Conservation (phyloP, 345 rosid genomes). For the Erucastrum elatum region DNA sequence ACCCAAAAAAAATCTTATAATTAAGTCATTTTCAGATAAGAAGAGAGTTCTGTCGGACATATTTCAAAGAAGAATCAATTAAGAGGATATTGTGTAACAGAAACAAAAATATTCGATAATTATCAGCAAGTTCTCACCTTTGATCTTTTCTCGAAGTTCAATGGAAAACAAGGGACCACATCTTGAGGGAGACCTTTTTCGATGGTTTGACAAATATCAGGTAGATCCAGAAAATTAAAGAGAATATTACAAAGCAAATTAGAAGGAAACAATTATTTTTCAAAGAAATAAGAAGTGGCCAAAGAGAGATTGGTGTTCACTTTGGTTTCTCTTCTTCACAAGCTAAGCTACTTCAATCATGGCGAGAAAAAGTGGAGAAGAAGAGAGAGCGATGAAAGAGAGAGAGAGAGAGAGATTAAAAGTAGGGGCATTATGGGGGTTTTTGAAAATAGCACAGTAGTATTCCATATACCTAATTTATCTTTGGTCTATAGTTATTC, state of each 20-base stretch:
- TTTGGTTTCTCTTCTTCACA: too few species aligned
- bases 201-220: slow-evolving; percentile 4
- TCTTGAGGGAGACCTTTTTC: slow-evolving; percentile 10
- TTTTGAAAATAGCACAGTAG: too few species aligned
- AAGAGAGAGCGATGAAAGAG: too few species aligned
- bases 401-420: too few species aligned
- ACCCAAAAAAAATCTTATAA: too few species aligned
- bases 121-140: slow-evolving; percentile 48
- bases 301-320: too few species aligned
- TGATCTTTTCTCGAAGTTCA: slow-evolving; percentile 9
- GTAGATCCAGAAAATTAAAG: slow-evolving; percentile 50
- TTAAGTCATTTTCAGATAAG: too few species aligned
- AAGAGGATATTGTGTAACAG: background rate
- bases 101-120: background rate
- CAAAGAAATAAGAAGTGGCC: slow-evolving; percentile 13
- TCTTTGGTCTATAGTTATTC: too few species aligned
- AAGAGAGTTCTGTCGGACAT: slow-evolving; percentile 17
- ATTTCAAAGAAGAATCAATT: slow-evolving; percentile 22
- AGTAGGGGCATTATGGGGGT: too few species aligned
- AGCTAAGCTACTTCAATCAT: too few species aligned
- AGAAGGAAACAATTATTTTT: background rate
- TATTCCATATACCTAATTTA: too few species aligned
- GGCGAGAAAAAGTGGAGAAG: too few species aligned
- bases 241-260: slow-evolving; percentile 12
- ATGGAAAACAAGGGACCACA: background rate